Evolutionary conservation across 768 basidiomycete species (phyloP).

Genomic region (Roridomyces roridus): DNA sequence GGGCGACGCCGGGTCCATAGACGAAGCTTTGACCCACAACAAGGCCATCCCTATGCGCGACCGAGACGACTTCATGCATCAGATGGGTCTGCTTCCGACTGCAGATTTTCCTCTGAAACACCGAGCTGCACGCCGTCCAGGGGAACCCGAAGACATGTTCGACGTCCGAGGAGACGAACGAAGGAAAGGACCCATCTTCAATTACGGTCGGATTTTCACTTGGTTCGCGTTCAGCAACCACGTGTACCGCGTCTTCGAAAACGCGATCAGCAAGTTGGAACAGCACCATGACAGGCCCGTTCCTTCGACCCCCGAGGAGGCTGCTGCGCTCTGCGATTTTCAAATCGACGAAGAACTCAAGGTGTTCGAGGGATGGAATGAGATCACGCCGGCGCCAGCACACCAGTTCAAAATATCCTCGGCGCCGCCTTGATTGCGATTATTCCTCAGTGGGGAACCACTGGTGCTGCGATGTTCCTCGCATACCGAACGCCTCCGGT

Average conservation of each 20-base stretch:
- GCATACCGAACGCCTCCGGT: slow-evolving; percentile 23
- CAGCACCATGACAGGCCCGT: neutral
- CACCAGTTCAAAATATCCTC: slow-evolving; percentile 17
- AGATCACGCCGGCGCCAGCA: neutral
- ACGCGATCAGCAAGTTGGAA: neutral
- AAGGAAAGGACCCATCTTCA: slow-evolving; percentile 16
- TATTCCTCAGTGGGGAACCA: slow-evolving; percentile 36
- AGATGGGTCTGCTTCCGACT: slow-evolving; percentile 5
- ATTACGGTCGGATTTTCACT: slow-evolving; percentile 13
- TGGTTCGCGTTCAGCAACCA: slow-evolving; percentile 9
- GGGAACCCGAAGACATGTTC: neutral
- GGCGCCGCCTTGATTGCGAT: slow-evolving; percentile 33
- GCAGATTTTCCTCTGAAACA: slow-evolving; percentile 6
- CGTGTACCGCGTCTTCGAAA: neutral
- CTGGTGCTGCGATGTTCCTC: slow-evolving; percentile 28
- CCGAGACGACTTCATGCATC: neutral
- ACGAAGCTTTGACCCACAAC: slow-evolving; percentile 14
- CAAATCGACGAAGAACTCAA: neutral
- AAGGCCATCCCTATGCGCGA: neutral
- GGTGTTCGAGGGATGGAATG: neutral
- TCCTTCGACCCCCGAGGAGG: neutral
- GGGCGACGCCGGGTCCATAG: slow-evolving; percentile 16
- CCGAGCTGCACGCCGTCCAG: too few relatives aligned
- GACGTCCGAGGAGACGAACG: slow-evolving; percentile 11
- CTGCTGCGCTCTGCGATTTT: neutral